Evolutionary conservation across 2,329 filamentous ascomycete genomes (phyloP), one percentile per base, ranked within the genome.

Genomic region (Aureobasidium mangrovei): DNA sequence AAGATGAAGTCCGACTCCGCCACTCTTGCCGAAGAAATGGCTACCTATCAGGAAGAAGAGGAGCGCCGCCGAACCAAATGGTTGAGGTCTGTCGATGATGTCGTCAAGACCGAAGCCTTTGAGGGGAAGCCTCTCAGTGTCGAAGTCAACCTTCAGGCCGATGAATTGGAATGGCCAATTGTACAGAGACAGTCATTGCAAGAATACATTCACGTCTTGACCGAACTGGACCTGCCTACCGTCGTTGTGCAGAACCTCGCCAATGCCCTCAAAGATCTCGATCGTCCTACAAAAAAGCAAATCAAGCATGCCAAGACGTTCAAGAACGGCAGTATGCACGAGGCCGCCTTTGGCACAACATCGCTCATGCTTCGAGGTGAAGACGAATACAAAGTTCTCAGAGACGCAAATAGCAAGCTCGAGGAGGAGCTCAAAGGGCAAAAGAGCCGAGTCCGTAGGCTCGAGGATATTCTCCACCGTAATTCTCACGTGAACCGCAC

Each of bases 321-420:
- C 75, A 96, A 96, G 67, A 93, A 94, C 65, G 93, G 93, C 12
- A 97, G 93, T 65, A 80, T 97, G 36, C 90, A 96, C 63, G 93
- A 97, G 66, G 85, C 85, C n/a, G 82, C 82, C 2, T 79, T 96
- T 58, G 89, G 89, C n/a, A 83, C 86, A 63, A 94, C 88, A 60
- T 91, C 89, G 1, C 78, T 96, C 7, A 72, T 95, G 63, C 80
- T 95, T 10, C 83, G 88, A 38, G 90, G 88, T n/a, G 86, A 93
- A 58, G 89, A 95, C 63, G 91, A 96, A 59, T 75, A 91, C 58
- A 78, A 71, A 35, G 64, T 72, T 9, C 61, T 77, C 3, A 70
- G 70, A 47, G 74, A 76, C 55, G 69, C 67, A 24, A 76, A 76
- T 86, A 33, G 79, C 77, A 65, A 86, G 75, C 60, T 77, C 3